A percentile compares a stretch with the other conserved stretches of the same genome.
Evolutionary conservation across 2,329 filamentous ascomycete species (phyloP).

Genomic region (Coniochaeta ligniaria): DNA sequence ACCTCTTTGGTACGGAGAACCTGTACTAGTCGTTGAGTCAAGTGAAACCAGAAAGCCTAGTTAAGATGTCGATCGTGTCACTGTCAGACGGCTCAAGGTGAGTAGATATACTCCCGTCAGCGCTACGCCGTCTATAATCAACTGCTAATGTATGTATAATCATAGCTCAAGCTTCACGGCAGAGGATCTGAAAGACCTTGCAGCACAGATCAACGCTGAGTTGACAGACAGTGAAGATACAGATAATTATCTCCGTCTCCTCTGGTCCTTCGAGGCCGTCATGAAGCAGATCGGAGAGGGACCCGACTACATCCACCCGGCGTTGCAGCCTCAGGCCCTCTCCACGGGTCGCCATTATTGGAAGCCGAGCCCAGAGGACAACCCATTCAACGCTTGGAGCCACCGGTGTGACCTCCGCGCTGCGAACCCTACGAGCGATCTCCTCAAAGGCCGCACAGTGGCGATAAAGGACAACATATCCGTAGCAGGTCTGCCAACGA

Average conservation of each 20-base stretch:
- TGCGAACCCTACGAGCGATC: neutral
- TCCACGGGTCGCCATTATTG: slow-evolving; percentile 11
- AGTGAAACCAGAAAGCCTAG: neutral
- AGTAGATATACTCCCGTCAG: neutral
- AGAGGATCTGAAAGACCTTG: slow-evolving; percentile 12
- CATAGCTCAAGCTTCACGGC: slow-evolving; percentile 7
- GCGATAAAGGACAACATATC: slow-evolving; percentile 22
- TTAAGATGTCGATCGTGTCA: slow-evolving; percentile 13
- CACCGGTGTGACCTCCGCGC: slow-evolving; percentile 19
- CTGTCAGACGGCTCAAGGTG: slow-evolving; percentile 6
- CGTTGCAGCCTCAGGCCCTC: slow-evolving; percentile 11
- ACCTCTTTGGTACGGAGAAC: too few species aligned
- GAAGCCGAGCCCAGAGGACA: slow-evolving; percentile 14
- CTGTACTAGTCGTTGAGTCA: too few species aligned
- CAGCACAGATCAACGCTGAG: slow-evolving; percentile 9
- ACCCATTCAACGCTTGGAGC: slow-evolving; percentile 26
- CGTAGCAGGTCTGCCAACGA: slow-evolving; percentile 18
- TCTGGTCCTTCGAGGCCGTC: slow-evolving; percentile 19
- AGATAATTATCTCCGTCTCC: slow-evolving; percentile 17
- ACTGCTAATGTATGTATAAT: neutral
- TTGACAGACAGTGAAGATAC: slow-evolving; percentile 14
- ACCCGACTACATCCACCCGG: slow-evolving; percentile 18
- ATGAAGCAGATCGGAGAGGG: slow-evolving; percentile 15
- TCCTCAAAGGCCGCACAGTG: neutral
- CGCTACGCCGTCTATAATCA: neutral